These are phyloP conservation scores for Spirogloea muscicola DNA, from an alignment of 139 green algal species.

Conservation along the genomic window DNA sequence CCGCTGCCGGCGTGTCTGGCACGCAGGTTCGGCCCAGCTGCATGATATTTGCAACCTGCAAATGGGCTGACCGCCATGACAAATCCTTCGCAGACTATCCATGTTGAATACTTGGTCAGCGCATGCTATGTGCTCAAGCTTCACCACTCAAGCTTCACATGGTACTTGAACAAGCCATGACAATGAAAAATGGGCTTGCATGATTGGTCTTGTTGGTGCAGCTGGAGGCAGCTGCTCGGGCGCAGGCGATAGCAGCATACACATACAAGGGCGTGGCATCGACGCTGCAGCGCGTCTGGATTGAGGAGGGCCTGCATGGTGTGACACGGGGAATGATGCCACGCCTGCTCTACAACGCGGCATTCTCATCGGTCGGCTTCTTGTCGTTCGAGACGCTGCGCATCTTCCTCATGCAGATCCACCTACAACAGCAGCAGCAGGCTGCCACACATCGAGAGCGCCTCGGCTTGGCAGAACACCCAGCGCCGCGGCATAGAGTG, in stretches of 20 bases:
- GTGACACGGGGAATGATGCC: constrained; percentile 26
- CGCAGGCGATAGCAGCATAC: constrained; percentile 19
- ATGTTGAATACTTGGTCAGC: not conserved
- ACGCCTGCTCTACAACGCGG: constrained; percentile 31
- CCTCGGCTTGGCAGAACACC: too few species aligned
- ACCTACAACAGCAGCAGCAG: too few species aligned
- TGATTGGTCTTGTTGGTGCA: not conserved
- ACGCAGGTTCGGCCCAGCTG: not conserved
- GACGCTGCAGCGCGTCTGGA: constrained; percentile 22
- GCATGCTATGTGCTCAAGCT: not conserved
- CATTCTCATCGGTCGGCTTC: constrained; percentile 37
- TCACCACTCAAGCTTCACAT: not conserved
- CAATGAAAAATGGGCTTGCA: not conserved
- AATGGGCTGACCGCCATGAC: not conserved
- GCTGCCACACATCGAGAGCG: too few species aligned
- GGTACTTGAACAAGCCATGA: not conserved
- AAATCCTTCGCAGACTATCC: not conserved
- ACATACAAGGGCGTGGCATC: constrained; percentile 20
- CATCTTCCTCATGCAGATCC: too few species aligned
- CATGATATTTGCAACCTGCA: not conserved
- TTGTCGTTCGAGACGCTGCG: constrained; percentile 37
- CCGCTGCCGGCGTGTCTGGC: constrained; percentile 12
- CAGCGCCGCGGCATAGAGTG: too few species aligned
- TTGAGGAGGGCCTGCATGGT: constrained; percentile 29
- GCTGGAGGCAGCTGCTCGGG: constrained; percentile 19